A percentile compares a stretch with the other conserved stretches of the same genome.
Evolutionary conservation across 805 yeast species (phyloP).

Genomic region (Naumovozyma castellii): DNA sequence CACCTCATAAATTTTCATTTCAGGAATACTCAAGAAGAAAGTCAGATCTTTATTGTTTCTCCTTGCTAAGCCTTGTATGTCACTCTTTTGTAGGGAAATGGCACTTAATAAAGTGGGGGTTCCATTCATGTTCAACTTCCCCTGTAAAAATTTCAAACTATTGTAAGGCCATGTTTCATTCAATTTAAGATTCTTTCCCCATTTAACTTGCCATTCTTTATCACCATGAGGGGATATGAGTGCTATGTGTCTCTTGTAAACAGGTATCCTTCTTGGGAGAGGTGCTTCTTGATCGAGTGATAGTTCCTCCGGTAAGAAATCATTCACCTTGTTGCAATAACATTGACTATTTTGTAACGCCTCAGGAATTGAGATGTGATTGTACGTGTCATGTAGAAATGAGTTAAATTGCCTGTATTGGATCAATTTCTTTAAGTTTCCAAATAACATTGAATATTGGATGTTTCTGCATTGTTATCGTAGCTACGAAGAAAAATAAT

Average conservation of each 20-base stretch:
- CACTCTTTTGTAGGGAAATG: constrained; percentile 6
- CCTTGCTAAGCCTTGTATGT: not conserved
- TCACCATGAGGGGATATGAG: constrained; percentile 14
- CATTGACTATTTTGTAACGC: constrained; percentile 8
- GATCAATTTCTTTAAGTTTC: not conserved
- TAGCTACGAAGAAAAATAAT: too few species aligned
- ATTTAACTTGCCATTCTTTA: constrained; percentile 12
- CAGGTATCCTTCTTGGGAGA: constrained; percentile 15
- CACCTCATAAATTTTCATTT: constrained; percentile 15
- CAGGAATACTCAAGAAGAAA: not conserved
- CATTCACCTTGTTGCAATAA: constrained; percentile 11
- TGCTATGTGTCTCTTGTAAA: constrained; percentile 19
- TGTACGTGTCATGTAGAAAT: not conserved
- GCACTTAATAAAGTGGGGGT: constrained; percentile 14
- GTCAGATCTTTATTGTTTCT: too few species aligned
- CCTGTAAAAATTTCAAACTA: constrained; percentile 11
- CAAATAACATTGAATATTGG: too few species aligned
- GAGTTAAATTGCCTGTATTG: not conserved
- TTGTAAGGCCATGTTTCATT: constrained; percentile 18
- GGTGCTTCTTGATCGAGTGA: constrained; percentile 8
- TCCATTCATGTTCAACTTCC: constrained; percentile 7
- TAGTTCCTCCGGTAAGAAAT: constrained; percentile 5
- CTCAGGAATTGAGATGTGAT: not conserved
- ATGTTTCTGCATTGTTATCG: too few species aligned
- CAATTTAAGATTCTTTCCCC: constrained; percentile 22